These are phyloP conservation scores for Ampelomyces quisqualis DNA, from an alignment of 2,329 filamentous ascomycete genomes.

Conservation along the genomic window DNA sequence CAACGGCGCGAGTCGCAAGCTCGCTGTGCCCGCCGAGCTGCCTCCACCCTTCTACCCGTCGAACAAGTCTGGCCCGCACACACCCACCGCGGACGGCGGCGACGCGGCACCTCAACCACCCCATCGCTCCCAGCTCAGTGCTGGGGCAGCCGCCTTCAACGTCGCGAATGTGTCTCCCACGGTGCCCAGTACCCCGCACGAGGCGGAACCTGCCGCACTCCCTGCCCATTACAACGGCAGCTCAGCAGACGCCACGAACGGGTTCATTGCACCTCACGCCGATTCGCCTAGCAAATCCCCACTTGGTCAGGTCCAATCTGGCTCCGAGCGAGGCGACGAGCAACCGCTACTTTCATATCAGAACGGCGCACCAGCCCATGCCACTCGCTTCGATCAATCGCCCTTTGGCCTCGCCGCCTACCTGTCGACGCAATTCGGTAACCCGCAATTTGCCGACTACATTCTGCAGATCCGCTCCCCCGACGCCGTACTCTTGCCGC, in stretches of 20 bases:
- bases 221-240: conserved; percentile 20
- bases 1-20: conserved; percentile 27
- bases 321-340: conserved; percentile 25
- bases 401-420: conserved; percentile 38
- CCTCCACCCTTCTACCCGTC: conserved; percentile 42
- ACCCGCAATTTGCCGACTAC: conserved; percentile 41
- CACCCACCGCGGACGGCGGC: conserved; percentile 22
- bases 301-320: conserved; percentile 23
- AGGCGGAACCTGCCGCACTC: conserved; percentile 22
- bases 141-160: conserved; percentile 44
- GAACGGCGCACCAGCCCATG: conserved; percentile 17
- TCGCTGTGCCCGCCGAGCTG: conserved; percentile 30
- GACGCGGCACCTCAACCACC: conserved; percentile 11
- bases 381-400: conserved; percentile 27
- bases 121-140: conserved; percentile 29
- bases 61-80: conserved; percentile 24
- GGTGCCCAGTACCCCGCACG: conserved; percentile 41
- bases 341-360: conserved; percentile 17
- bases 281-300: conserved; percentile 39
- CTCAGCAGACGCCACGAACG: conserved; percentile 27
- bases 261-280: conserved; percentile 31
- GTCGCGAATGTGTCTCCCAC: conserved; percentile 41
- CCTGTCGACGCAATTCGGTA: conserved; percentile 37
- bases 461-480: conserved; percentile 39
- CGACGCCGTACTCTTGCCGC: conserved; percentile 27